Evolutionary conservation across 352 stramenopile species (phyloP), one percentile per base, ranked within the genome.

Genomic region (Phytophthora sansomeana): DNA sequence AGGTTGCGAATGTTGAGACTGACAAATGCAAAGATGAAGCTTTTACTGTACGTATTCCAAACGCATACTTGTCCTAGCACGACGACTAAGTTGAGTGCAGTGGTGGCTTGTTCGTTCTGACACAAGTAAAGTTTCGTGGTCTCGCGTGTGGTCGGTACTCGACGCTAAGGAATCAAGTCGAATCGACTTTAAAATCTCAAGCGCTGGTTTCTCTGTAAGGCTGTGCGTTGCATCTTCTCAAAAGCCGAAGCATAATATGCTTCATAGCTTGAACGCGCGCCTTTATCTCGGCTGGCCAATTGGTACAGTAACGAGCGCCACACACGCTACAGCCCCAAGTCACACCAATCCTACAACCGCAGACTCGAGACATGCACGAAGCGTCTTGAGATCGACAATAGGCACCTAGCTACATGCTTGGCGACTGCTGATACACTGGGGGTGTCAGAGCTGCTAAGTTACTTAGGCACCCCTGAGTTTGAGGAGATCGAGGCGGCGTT

Each of bases 341-440:
- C 29, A 41, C 47, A 33, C 29, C 29, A 28, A 30, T 29, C 16
- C 33, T 54, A 14, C 47, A 42, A 42, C 28, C 17, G n/a, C 30
- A 17, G 30, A 14, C 14, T 42, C 14, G 36, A 19, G 36, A 42
- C 13, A 42, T 19, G 14, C 36, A 42, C 19, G 36, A 2, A n/a
- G 36, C 36, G n/a, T 42, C 36, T 19, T 19, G 36, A 14, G 3
- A 42, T 42, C 36, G 36, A 21, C 36, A 42, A 14, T 14, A 14
- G 19, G 36, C 36, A 58, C 33, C 19, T 65, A 13, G 33, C 19
- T 39, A n/a, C n/a, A n/a, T n/a, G n/a, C n/a, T n/a, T n/a, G n/a
- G n/a, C 46, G 46, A 24, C 3, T 13, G 36, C 36, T 42, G 36
- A 42, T 21, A 42, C 36, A 21, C 14, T 9, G 19, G 35, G 11